Percentiles rank a stretch among this genome's conserved stretches.
Evolutionary conservation across 371 early-diverging fungal genomes (phyloP).

Genomic region (Saksenaea oblongispora): DNA sequence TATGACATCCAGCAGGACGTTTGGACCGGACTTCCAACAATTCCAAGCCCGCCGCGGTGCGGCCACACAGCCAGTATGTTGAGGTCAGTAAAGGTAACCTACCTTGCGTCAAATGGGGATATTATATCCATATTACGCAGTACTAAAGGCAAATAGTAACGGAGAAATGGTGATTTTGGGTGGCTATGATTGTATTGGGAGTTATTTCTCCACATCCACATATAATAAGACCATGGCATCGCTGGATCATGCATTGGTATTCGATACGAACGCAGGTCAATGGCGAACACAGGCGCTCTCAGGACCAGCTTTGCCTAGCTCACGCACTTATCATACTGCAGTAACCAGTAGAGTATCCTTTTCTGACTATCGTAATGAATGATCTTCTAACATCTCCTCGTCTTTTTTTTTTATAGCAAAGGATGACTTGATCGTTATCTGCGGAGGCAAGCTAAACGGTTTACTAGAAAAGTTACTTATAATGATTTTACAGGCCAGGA

Average conservation of each 20-base stretch:
- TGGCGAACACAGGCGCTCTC: constrained; percentile 24
- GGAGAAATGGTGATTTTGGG: constrained; percentile 33
- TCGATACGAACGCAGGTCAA: constrained; percentile 10
- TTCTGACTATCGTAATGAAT: background rate
- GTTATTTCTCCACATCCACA: constrained; percentile 11
- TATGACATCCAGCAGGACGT: constrained; percentile 17
- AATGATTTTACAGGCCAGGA: constrained; percentile 21
- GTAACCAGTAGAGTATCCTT: constrained; percentile 25
- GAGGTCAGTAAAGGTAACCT: constrained; percentile 16
- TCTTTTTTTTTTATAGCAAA: constrained; percentile 11
- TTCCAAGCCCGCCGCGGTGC: constrained; percentile 16
- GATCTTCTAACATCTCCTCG: background rate
- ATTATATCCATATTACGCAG: background rate
- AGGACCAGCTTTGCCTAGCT: constrained; percentile 18
- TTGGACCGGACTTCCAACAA: constrained; percentile 14
- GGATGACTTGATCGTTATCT: constrained; percentile 22
- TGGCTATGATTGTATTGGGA: constrained; percentile 27
- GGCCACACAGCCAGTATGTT: constrained; percentile 37
- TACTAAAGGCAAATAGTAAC: constrained; percentile 12
- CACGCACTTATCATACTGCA: constrained; percentile 35
- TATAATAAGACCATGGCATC: constrained; percentile 15
- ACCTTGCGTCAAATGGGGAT: background rate
- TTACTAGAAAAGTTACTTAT: background rate
- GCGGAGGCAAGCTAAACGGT: constrained; percentile 17
- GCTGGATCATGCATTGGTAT: constrained; percentile 20